Conservation (phyloP, 2,329 filamentous ascomycete species). For the Fusarium liriodendri region DNA sequence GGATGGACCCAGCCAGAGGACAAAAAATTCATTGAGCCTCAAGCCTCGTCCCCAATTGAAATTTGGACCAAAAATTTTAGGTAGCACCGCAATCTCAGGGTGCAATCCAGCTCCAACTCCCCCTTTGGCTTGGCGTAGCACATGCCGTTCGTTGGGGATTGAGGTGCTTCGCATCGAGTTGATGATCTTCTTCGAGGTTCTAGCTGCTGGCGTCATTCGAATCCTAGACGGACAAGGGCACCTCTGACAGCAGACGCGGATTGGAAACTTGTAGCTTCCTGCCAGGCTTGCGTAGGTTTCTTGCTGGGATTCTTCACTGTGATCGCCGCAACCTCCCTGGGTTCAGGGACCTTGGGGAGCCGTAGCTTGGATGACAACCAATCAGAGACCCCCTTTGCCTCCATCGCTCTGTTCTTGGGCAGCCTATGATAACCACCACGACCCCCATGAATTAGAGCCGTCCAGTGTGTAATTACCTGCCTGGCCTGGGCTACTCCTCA, state of each 20-base stretch:
- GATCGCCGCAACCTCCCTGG: not conserved
- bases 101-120: not conserved
- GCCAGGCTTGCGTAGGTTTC: not conserved
- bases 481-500: slow-evolving; percentile 2
- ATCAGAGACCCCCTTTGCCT: slow-evolving; percentile 23
- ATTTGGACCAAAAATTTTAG: not conserved
- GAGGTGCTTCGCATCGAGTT: not conserved
- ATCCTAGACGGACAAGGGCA: not conserved
- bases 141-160: not conserved
- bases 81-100: not conserved
- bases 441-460: slow-evolving; percentile 8
- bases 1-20: not conserved
- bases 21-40: slow-evolving; percentile 1
- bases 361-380: not conserved
- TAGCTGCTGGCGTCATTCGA: slow-evolving; percentile 15
- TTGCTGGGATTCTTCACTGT: not conserved
- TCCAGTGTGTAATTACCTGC: not conserved
- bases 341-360: not conserved
- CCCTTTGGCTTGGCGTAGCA: not conserved
- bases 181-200: not conserved
- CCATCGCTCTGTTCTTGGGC: slow-evolving; percentile 24
- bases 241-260: not conserved
- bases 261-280: not conserved
- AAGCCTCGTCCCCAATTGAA: slow-evolving; percentile 1
- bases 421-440: slow-evolving; percentile 36